These are phyloP conservation scores for Scheffersomyces titani DNA, from an alignment of 1,139 yeast genomes.

Conservation along the genomic window DNA sequence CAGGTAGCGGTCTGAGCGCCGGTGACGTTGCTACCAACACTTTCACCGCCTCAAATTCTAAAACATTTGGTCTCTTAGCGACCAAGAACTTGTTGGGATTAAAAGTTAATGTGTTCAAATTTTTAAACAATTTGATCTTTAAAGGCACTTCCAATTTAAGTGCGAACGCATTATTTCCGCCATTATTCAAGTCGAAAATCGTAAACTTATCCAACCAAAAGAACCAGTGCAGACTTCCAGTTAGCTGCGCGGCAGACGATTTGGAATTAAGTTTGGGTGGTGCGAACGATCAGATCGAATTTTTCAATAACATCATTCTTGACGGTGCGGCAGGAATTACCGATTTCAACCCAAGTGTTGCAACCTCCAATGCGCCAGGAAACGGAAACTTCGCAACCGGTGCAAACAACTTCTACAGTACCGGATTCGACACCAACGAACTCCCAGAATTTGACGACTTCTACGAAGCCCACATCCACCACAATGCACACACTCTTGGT, in stretches of 20 bases:
- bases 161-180: conserved; percentile 8
- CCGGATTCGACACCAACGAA: neutral
- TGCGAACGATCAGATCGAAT: conserved; percentile 17
- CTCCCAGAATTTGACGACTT: conserved; percentile 1
- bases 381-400: neutral
- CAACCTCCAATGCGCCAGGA: neutral
- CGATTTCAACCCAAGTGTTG: neutral
- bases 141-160: conserved; percentile 1
- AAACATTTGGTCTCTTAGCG: neutral
- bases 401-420: neutral
- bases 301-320: conserved; percentile 7
- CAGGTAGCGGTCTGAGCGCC: neutral
- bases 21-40: neutral
- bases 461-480: conserved; percentile 2
- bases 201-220: conserved; percentile 9
- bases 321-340: neutral
- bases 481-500: neutral
- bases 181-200: conserved; percentile 6
- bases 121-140: conserved; percentile 14
- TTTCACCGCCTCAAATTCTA: neutral
- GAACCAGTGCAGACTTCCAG: neutral
- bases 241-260: conserved; percentile 17
- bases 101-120: conserved; percentile 12
- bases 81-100: conserved; percentile 1
- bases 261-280: conserved; percentile 13